Conservation (phyloP, 2,329 filamentous ascomycete genomes). For the Aspergillus intermedius region DNA sequence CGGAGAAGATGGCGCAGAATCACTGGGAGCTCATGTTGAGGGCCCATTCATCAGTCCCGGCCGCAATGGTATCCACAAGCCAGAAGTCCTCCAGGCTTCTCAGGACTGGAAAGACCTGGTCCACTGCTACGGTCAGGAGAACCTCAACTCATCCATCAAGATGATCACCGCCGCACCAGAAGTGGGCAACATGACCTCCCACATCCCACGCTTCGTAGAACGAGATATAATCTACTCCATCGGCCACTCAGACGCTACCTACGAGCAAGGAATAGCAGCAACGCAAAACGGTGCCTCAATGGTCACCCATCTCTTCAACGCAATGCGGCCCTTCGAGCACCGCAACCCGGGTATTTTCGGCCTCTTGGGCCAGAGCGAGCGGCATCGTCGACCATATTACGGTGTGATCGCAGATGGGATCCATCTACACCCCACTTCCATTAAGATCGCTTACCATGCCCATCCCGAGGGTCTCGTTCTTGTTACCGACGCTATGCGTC, state of each 20-base stretch:
- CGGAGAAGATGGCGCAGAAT: constrained; percentile 68
- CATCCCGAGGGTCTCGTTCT: constrained; percentile 80
- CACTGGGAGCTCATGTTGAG: constrained; percentile 83
- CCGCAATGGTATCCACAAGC: constrained; percentile 82
- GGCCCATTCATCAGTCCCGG: constrained; percentile 77
- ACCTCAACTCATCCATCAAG: constrained; percentile 56
- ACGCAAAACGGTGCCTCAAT: constrained; percentile 72
- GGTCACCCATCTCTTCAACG: constrained; percentile 92
- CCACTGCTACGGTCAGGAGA: constrained; percentile 57
- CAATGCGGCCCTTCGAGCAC: constrained; percentile 85
- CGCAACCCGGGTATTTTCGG: constrained; percentile 88
- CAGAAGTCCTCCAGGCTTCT: constrained; percentile 61
- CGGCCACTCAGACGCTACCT: constrained; percentile 81
- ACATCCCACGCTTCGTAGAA: constrained; percentile 61
- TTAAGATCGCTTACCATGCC: constrained; percentile 83
- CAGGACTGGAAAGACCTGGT: constrained; percentile 54
- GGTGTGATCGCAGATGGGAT: constrained; percentile 88
- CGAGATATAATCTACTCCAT: constrained; percentile 70
- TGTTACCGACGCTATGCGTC: constrained; percentile 87
- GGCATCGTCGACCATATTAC: constrained; percentile 58
- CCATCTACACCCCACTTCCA: constrained; percentile 78
- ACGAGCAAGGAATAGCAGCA: constrained; percentile 68
- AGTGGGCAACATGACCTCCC: constrained; percentile 59
- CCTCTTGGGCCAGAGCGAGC: constrained; percentile 63
- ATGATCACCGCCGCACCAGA: constrained; percentile 87